phyloP scores from a whole-genome alignment of 1,284 basidiomycete genomes.

The Mycena citricolor region DNA sequence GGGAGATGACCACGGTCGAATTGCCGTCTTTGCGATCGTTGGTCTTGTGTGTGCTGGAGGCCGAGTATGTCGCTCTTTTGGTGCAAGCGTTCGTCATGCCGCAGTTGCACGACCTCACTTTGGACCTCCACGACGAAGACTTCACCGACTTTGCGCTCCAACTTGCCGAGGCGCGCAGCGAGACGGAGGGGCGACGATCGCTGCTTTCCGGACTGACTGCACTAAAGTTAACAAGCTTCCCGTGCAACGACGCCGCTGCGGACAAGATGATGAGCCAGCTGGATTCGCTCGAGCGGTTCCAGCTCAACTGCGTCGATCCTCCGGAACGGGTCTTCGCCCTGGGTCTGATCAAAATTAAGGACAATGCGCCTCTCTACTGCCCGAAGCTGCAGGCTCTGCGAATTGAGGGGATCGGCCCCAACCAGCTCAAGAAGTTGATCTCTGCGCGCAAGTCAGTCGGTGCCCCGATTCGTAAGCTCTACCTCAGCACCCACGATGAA shows the following conservation, averaged over 20 bases:
- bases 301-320: conserved; percentile 41
- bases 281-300: conserved; percentile 40
- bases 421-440: conserved; percentile 44
- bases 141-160: conserved; percentile 45
- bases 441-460: conserved; percentile 40
- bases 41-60: conserved; percentile 46
- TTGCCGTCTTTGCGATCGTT: conserved; percentile 50
- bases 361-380: conserved; percentile 32
- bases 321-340: conserved; percentile 39
- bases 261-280: conserved; percentile 45
- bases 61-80: conserved; percentile 44
- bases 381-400: conserved; percentile 45
- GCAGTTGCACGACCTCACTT: conserved; percentile 42
- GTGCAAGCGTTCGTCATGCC: conserved; percentile 50
- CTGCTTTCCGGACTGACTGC: conserved; percentile 45
- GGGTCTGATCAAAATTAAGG: conserved; percentile 32
- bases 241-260: conserved; percentile 36
- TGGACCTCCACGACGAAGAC: conserved; percentile 55
- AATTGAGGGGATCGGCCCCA: conserved; percentile 43
- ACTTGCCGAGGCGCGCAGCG: conserved; percentile 36
- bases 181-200: conserved; percentile 31
- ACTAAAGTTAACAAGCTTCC: conserved; percentile 50
- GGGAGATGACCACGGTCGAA: conserved; percentile 37
- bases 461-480: conserved; percentile 44
- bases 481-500: conserved; percentile 42